A percentile compares a stretch with the other conserved stretches of the same genome.
Evolutionary conservation across 129 eudicot genomes (phyloP).

Genomic region (Centella asiatica): DNA sequence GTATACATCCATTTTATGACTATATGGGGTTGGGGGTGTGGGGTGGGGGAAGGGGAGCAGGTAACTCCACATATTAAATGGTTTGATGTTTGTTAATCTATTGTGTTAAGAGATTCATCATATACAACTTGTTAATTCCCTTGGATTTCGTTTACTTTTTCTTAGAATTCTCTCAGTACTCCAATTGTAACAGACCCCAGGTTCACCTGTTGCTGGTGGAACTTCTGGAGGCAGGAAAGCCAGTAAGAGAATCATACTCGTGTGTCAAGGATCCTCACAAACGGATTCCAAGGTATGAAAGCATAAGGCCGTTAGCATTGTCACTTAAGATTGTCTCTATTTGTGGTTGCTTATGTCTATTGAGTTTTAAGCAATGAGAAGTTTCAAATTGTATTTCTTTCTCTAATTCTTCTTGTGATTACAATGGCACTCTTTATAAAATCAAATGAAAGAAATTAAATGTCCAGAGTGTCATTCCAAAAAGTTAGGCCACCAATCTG

Average conservation of each 20-base stretch:
- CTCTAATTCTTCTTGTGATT: neutral
- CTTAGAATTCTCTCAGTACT: slow-evolving; percentile 14
- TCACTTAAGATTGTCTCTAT: neutral
- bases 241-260: slow-evolving; percentile 64
- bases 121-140: too few species aligned
- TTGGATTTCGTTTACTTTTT: slow-evolving; percentile 23
- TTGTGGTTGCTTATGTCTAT: neutral
- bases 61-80: neutral
- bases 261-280: slow-evolving; percentile 62
- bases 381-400: too few species aligned
- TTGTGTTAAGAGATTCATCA: neutral
- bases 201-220: slow-evolving; percentile 75
- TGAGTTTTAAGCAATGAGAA: neutral
- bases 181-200: slow-evolving; percentile 62
- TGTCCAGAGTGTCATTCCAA: too few species aligned
- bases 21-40: too few species aligned
- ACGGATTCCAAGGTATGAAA: slow-evolving; percentile 32
- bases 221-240: slow-evolving; percentile 83
- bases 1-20: slow-evolving; percentile 21
- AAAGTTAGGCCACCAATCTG: neutral
- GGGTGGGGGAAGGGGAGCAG: too few species aligned
- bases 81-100: neutral
- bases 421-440: neutral
- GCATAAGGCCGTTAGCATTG: neutral
- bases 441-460: too few species aligned